These are phyloP conservation scores for Ascochyta fabae DNA, from an alignment of 2,329 filamentous ascomycete species.

Conservation along the genomic window DNA sequence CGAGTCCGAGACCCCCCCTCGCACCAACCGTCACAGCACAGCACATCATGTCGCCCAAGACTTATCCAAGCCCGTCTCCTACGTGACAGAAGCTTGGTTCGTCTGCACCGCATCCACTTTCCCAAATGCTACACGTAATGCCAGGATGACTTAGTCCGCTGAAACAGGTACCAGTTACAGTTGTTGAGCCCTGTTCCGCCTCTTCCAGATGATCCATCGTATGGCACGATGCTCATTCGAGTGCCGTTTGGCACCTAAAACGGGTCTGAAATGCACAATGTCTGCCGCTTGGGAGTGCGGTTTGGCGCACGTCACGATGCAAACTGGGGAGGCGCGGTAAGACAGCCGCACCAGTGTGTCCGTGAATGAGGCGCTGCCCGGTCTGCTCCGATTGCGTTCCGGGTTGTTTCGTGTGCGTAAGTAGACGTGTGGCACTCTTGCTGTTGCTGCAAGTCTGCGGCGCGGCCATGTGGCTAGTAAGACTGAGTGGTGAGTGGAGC, in stretches of 20 bases:
- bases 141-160: neutral
- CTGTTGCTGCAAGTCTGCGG: neutral
- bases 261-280: conserved; percentile 3
- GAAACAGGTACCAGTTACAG: conserved; percentile 17
- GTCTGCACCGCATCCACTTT: neutral
- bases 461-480: neutral
- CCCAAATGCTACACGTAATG: neutral
- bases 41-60: neutral
- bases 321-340: neutral
- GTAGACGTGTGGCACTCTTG: neutral
- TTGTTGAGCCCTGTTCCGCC: neutral
- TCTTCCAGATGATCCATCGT: neutral
- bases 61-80: conserved; percentile 7
- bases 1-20: conserved; percentile 1
- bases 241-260: conserved; percentile 4
- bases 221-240: conserved; percentile 10
- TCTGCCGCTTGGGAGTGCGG: neutral
- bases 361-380: neutral
- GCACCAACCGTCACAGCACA: neutral
- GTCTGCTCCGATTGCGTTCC: neutral
- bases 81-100: conserved; percentile 19
- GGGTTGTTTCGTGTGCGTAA: conserved; percentile 1
- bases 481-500: neutral
- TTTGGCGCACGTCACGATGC: conserved; percentile 7
- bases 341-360: conserved; percentile 8